Percentiles rank a stretch among this genome's conserved stretches.
Conservation (phyloP, 73 alveolate species). For the Tetrahymena elliotti region DNA sequence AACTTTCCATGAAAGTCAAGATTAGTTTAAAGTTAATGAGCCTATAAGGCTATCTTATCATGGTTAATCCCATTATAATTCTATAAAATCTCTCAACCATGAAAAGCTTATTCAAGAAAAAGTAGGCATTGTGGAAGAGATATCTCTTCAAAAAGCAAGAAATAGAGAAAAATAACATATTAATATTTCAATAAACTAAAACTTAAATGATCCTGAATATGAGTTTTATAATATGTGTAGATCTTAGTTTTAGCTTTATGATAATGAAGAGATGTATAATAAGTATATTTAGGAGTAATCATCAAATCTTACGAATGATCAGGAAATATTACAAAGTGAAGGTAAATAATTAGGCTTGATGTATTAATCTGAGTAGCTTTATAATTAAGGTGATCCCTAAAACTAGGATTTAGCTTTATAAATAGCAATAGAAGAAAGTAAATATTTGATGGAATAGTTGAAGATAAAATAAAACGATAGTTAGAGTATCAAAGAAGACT, state of each 20-base stretch:
- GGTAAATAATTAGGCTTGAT: neutral
- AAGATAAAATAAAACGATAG: too few species aligned
- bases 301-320: too few species aligned
- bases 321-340: neutral
- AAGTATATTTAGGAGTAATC: neutral
- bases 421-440: neutral
- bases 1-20: neutral
- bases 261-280: neutral
- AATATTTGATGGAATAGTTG: neutral
- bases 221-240: neutral
- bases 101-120: neutral
- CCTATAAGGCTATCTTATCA: neutral
- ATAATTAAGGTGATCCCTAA: neutral
- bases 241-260: neutral
- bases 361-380: neutral
- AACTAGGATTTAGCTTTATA: neutral
- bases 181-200: neutral
- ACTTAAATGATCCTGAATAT: neutral
- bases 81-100: neutral
- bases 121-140: neutral
- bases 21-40: neutral
- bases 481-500: neutral
- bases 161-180: neutral
- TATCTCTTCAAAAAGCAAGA: neutral
- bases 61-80: neutral